Base-by-base conservation (phyloP, 768 basidiomycete genomes). In the Panellus pusillus region DNA sequence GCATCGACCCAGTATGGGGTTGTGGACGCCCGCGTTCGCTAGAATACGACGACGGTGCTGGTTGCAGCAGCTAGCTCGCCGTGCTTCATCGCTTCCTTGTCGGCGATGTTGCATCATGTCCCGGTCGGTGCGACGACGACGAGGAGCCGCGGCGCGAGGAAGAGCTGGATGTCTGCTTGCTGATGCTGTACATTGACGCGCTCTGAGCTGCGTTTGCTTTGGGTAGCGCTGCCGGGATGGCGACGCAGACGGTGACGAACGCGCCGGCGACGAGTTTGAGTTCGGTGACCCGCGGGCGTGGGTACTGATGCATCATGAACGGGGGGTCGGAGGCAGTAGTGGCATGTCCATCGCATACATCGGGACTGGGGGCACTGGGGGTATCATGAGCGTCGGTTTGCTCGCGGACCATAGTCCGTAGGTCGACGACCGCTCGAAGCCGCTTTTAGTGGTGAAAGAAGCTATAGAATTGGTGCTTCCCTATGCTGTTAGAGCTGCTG, bases 261-360 rank as follows among this genome's bases (percentile, higher is more conserved):
- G 61, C 9, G 67, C 66, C 18, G 70, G 69, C 3, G 74, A 74
- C 2, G 70, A 66, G 20, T 71, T 61, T 37, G 70, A 66, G 20
- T 70, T 61, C 58, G 69, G 63, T 40, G 72, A 70, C 44, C n/a
- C 60, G 59, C 29, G 66, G 69, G 19, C 77, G 74, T 28, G 80
- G 75, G 52, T 76, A 81, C 52, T 81, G 77, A 50, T 81, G 81
- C 72, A 86, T 77, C 84, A 89, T 88, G 68, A 89, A 90, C 12
- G 88, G 86, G 88, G 80, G 1, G 82, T 76, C 6, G 88, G 88
- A 9, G 88, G 88, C 28, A 90, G 74, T 9, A 90, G 71, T 7
- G 87, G 85, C 78, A 81, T 80, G 58, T 88, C 84, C 69, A 82
- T 71, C 49, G 76, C 69, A 52, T 73, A 76, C 37, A 77, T 71